Base-by-base conservation (phyloP, 352 stramenopile genomes). In the Phytophthora kernoviae region DNA sequence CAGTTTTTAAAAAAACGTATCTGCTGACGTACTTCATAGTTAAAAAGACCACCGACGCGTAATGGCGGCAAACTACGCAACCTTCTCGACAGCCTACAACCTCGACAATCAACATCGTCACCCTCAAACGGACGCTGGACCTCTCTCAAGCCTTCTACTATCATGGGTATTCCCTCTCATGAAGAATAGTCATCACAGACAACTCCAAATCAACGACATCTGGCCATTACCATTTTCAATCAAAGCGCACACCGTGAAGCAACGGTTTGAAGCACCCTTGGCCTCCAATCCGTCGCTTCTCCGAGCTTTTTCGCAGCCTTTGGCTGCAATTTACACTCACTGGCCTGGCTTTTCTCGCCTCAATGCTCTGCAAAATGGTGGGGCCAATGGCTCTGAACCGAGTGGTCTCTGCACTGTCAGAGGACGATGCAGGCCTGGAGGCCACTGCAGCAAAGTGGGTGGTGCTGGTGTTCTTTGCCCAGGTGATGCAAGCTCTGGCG, bases 141-240 rank as follows among this genome's bases (percentile, higher is more conserved):
- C 59, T 41, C 2, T 68, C 8, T 89, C 79, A 11, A 60, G 62
- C 0, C 21, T 62, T 14, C 50, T 84, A 2, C 61, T 89, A 15
- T 59, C 30, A 6, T 90, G 80, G 80, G 76, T 70, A 8, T 56
- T 62, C 30, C 70, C 77, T 6, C 58, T 90, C 34, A 64, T 89
- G 60, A 26, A 39, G 14, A 56, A 75, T 32, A 68, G 66, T 0
- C 75, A 86, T 52, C 37, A 45, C 1, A 75, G 72, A 43, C 70
- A 83, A 41, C 75, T 89, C 21, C 40, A 74, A 30, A 20, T 43
- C 4, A 32, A 48, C 37, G 77, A 89, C 58, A 49, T 81, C 17
- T 85, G 73, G 73, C 56, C 68, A 15, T 48, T 85, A 0, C 65
- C 47, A 4, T 10, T n/a, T 5, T 22, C 48, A 21, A 58, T 75